A percentile compares a stretch with the other conserved stretches of the same genome.
Conservation (phyloP, 148 eudicot genomes). For the Arbutus unedo region DNA sequence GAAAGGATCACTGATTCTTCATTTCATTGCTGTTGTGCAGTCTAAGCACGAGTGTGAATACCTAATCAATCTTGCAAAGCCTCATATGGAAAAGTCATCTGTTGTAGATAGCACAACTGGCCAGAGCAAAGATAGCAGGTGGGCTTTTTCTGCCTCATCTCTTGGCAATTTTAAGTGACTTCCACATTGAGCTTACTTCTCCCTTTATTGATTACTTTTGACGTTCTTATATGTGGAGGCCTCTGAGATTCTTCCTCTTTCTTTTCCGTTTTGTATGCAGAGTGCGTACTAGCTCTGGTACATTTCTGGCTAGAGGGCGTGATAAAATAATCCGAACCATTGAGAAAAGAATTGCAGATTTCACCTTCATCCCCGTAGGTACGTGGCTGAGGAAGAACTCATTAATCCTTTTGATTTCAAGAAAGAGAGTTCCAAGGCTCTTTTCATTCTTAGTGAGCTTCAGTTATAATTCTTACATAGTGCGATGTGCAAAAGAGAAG, state of each 20-base stretch:
- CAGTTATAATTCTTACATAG: neutral
- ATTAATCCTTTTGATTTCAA: neutral
- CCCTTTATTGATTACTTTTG: neutral
- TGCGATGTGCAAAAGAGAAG: neutral
- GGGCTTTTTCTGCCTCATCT: constrained; percentile 16
- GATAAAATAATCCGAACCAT: constrained; percentile 62
- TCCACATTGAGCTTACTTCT: neutral
- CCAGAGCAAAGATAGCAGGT: constrained; percentile 83
- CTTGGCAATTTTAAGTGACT: neutral
- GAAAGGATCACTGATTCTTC: neutral
- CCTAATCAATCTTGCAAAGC: constrained; percentile 78
- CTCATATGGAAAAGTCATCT: constrained; percentile 79
- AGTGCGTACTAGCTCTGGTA: constrained; percentile 94
- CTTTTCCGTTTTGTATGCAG: constrained; percentile 28
- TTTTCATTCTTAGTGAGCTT: constrained; percentile 2
- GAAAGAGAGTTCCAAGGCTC: neutral
- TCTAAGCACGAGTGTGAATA: constrained; percentile 83
- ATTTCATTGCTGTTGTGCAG: constrained; percentile 30
- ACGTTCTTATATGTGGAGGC: neutral
- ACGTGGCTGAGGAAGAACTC: constrained; percentile 24
- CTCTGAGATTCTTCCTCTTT: neutral
- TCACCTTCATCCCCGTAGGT: constrained; percentile 87
- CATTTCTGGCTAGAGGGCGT: constrained; percentile 75
- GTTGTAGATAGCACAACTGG: constrained; percentile 87
- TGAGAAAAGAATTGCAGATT: constrained; percentile 94